phyloP scores from a whole-genome alignment of 495 filamentous ascomycete species.

The Stereocaulon alpinum region DNA sequence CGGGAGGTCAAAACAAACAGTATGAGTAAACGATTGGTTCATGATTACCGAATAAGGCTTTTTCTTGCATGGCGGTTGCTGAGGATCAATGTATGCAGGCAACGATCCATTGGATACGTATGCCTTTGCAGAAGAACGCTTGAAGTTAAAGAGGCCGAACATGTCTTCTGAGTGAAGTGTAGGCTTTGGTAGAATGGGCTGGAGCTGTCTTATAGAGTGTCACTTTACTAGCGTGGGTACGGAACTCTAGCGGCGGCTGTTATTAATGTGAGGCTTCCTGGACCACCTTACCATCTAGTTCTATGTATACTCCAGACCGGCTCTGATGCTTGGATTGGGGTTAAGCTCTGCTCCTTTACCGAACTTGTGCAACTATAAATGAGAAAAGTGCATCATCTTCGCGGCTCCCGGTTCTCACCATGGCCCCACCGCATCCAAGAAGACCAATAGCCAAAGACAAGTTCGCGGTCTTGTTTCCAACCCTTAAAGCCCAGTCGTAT shows the following conservation, averaged over 20 bases:
- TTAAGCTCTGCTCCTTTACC: no score
- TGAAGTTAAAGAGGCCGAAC: conserved; percentile 46
- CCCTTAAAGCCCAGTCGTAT: conserved; percentile 52
- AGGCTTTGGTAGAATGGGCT: not conserved
- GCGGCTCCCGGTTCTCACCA: conserved; percentile 23
- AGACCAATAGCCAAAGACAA: conserved; percentile 52
- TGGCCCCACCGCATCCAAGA: conserved; percentile 45
- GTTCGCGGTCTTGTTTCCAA: conserved; percentile 47
- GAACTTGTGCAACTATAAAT: no score
- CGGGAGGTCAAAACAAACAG: conserved; percentile 37
- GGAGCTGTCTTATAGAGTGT: not conserved
- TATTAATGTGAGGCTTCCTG: not conserved
- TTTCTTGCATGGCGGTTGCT: conserved; percentile 59
- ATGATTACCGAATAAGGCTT: conserved; percentile 62
- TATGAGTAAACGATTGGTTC: conserved; percentile 64
- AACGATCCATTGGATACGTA: conserved; percentile 59
- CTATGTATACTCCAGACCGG: no score
- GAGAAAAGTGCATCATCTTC: conserved; percentile 8
- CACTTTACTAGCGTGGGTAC: not conserved
- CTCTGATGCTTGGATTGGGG: not conserved
- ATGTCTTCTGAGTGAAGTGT: conserved; percentile 29
- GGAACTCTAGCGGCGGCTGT: conserved; percentile 7
- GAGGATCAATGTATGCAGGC: conserved; percentile 52
- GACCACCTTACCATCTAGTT: not conserved
- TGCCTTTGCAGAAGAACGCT: conserved; percentile 58